Evolutionary conservation across 2,329 filamentous ascomycete genomes (phyloP).

Genomic region (Colletotrichum chlorophyti): DNA sequence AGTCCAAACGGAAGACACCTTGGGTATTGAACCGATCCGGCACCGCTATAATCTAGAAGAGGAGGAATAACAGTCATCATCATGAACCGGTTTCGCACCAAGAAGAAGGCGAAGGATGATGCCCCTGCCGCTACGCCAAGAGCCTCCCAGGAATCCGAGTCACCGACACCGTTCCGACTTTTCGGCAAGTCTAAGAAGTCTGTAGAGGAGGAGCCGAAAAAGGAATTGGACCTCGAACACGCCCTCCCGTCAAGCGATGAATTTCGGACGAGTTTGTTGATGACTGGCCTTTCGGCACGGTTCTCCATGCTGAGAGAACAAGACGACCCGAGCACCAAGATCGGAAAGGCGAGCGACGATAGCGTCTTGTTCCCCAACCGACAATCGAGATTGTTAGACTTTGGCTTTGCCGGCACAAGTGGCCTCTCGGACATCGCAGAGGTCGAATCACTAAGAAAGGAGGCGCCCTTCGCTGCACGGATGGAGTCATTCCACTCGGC

Average conservation of each 20-base stretch:
- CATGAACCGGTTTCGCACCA: conserved; percentile 82
- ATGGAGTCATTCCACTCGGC: conserved; percentile 70
- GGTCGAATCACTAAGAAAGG: conserved; percentile 78
- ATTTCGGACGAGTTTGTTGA: conserved; percentile 93
- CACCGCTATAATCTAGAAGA: too few species aligned
- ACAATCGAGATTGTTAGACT: conserved; percentile 78
- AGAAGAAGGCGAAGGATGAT: conserved; percentile 73
- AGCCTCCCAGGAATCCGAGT: conserved; percentile 62
- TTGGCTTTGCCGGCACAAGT: conserved; percentile 55
- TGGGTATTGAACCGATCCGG: too few species aligned
- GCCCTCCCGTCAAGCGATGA: conserved; percentile 85
- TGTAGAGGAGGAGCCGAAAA: conserved; percentile 63
- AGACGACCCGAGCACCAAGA: conserved; percentile 85
- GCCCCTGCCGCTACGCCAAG: conserved; percentile 42
- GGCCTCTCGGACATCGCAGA: conserved; percentile 86
- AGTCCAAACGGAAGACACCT: too few species aligned
- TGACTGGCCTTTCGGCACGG: conserved; percentile 92
- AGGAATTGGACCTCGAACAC: conserved; percentile 73
- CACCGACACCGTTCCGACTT: conserved; percentile 57
- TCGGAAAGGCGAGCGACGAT: conserved; percentile 95
- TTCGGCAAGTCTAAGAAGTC: conserved; percentile 64
- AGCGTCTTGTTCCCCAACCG: conserved; percentile 87
- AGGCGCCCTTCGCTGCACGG: conserved; percentile 62
- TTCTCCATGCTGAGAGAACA: conserved; percentile 98
- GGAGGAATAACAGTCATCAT: conserved; percentile 25